phyloP scores from a whole-genome alignment of 208 protist genomes.

The Trypanosomatidae sp. region DNA sequence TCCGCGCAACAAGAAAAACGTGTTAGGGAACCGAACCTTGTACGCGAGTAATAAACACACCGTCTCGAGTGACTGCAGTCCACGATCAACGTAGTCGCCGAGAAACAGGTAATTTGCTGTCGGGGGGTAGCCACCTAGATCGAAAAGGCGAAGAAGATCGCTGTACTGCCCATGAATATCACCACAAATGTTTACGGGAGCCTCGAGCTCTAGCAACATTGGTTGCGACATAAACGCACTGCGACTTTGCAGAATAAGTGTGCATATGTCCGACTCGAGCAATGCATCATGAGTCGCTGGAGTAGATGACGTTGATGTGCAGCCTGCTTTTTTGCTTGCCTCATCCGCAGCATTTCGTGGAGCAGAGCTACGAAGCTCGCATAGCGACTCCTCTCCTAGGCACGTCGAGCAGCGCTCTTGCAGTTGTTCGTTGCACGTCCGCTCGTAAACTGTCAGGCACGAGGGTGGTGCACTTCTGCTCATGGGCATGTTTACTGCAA shows the following conservation, averaged over 20 bases:
- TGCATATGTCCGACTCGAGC: too few relatives aligned
- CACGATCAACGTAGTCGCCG: conserved; percentile 96
- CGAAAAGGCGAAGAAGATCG: conserved; percentile 76
- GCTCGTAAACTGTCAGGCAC: too few relatives aligned
- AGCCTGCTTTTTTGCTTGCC: too few relatives aligned
- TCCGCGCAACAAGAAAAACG: conserved; percentile 82
- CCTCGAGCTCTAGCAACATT: conserved; percentile 65
- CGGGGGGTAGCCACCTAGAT: conserved; percentile 21
- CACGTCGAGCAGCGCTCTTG: too few relatives aligned
- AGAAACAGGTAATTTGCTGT: conserved; percentile 91
- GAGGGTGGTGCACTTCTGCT: background rate
- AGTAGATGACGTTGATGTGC: too few relatives aligned
- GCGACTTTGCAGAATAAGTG: conserved; percentile 61
- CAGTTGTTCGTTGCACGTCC: too few relatives aligned
- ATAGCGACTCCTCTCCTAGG: too few relatives aligned
- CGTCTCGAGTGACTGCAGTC: conserved; percentile 53
- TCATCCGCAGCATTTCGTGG: too few relatives aligned
- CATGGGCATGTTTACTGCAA: conserved; percentile 1
- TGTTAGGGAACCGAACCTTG: conserved; percentile 67
- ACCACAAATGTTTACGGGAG: conserved; percentile 78
- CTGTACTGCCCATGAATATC: conserved; percentile 80
- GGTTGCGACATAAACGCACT: conserved; percentile 85
- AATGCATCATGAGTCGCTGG: too few relatives aligned
- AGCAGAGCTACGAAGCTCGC: too few relatives aligned
- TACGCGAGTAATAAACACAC: conserved; percentile 68